These are phyloP conservation scores for Pythium scleroteichum DNA, from an alignment of 352 stramenopile species.

Conservation along the genomic window DNA sequence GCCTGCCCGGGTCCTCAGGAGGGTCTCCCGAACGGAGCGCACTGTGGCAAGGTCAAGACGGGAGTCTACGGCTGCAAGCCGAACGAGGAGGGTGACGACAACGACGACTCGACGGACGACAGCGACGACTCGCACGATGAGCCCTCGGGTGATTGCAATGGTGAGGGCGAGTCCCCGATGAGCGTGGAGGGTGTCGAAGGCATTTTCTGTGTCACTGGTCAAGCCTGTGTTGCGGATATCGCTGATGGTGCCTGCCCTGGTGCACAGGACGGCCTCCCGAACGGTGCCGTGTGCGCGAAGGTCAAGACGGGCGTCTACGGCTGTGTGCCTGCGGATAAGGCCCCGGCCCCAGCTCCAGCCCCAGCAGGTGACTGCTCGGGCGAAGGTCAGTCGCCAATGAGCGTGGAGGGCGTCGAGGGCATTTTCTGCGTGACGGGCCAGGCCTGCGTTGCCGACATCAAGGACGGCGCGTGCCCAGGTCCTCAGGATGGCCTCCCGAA, in stretches of 20 bases:
- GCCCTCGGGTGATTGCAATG: background rate
- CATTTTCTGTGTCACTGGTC: slow-evolving; percentile 22
- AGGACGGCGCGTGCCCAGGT: slow-evolving; percentile 14
- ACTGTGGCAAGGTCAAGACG: slow-evolving; percentile 19
- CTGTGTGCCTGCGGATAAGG: slow-evolving; percentile 8
- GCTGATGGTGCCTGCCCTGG: slow-evolving; percentile 17
- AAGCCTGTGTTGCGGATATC: slow-evolving; percentile 16
- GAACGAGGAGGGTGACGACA: slow-evolving; percentile 22
- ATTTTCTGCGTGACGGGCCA: slow-evolving; percentile 24
- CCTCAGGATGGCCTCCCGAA: slow-evolving; percentile 11
- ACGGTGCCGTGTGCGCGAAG: slow-evolving; percentile 16
- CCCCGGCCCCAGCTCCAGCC: too few relatives aligned
- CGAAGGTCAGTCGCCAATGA: slow-evolving; percentile 11
- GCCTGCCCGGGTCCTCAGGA: slow-evolving; percentile 15
- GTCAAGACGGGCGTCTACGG: slow-evolving; percentile 21
- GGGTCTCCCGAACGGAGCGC: slow-evolving; percentile 11
- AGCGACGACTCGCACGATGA: background rate
- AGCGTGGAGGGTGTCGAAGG: slow-evolving; percentile 23
- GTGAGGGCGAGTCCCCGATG: slow-evolving; percentile 17
- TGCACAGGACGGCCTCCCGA: slow-evolving; percentile 12
- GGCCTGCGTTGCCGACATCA: slow-evolving; percentile 11
- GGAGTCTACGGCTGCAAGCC: slow-evolving; percentile 20
- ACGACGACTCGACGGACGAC: background rate
- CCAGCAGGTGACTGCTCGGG: too few relatives aligned
- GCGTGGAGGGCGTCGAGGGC: slow-evolving; percentile 19